Base-by-base conservation (phyloP, 164 flowering plant genomes). In the Stephania japonica region DNA sequence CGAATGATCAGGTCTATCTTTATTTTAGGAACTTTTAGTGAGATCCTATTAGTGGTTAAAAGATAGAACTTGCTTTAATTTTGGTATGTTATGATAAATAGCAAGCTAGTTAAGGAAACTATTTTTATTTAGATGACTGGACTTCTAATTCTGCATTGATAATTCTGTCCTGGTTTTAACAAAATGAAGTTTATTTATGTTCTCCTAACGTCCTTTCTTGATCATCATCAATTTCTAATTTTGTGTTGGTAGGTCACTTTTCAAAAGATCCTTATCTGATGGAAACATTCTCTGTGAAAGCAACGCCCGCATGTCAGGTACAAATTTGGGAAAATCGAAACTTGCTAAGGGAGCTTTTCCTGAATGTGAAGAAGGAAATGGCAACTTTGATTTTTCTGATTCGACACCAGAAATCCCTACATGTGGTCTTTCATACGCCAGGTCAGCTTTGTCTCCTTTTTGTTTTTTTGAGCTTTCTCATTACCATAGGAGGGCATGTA, bases 261-360 rank as follows among this genome's bases (percentile, higher is more conserved):
- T 93, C 25, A 93, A 89, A 81, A 86, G 99, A 81, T 95, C 99
- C 13, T 73, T 93, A 42, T 95, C 98, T 42, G 99, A 89, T 81
- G 98, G 95, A 32, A 91, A 90, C 80, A 83, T 95, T 75, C 82
- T 84, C 19, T 79, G 80, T 75, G 88, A 85, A 73, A 86, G 84
- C 71, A 82, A 80, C 75, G 80, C 88, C 32, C 83, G 84, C 66
- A 69, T 76, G 18, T 79, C 82, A 42, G 75, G 73, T 59, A 53
- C 80, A 69, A 78, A 75, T 71, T 70, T 72, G 63, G 82, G 74
- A 61, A 73, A 82, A 74, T 78, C 80, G 67, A 76, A 76, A 70
- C 70, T 73, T 70, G 38, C 71, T 73, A 71, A 69, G 71, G 81
- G 78, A 23, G 78, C 79, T 41, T 80, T 82, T 72, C 78, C 84